phyloP scores from a whole-genome alignment of 108 stramenopile genomes.

The Cyclotella baltica region DNA sequence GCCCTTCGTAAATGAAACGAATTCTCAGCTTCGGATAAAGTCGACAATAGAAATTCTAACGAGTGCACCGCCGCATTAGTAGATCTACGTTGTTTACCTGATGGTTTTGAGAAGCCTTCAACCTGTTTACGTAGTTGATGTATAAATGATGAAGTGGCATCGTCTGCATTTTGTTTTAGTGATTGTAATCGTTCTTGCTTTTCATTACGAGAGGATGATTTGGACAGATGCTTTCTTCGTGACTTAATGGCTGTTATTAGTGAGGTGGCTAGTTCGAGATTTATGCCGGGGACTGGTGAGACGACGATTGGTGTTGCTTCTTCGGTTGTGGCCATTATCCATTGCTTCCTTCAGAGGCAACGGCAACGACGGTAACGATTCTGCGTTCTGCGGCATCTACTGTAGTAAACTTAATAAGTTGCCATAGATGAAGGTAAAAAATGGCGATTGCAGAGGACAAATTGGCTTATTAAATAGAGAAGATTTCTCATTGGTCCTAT shows the following conservation, averaged over 20 bases:
- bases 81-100: neutral
- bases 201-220: conserved; percentile 13
- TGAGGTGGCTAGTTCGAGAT: conserved; percentile 32
- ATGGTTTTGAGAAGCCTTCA: neutral
- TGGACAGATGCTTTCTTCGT: conserved; percentile 32
- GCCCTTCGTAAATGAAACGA: conserved; percentile 54
- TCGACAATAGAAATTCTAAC: conserved; percentile 36
- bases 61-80: conserved; percentile 31
- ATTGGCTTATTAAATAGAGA: no score
- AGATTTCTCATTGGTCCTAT: no score
- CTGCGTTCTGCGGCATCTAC: no score
- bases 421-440: no score
- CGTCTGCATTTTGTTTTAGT: conserved; percentile 17
- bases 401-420: no score
- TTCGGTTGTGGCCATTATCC: neutral
- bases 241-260: conserved; percentile 43
- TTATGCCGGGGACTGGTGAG: conserved; percentile 42
- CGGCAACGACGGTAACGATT: no score
- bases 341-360: no score
- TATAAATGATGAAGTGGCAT: conserved; percentile 39
- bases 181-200: neutral
- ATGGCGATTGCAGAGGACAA: no score
- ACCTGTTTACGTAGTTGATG: conserved; percentile 29
- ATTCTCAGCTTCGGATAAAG: conserved; percentile 19
- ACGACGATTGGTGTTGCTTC: neutral